A percentile compares a stretch with the other conserved stretches of the same genome.
phyloP scores from a whole-genome alignment of 2,329 filamentous ascomycete genomes.

The Mycocentrospora acerina region DNA sequence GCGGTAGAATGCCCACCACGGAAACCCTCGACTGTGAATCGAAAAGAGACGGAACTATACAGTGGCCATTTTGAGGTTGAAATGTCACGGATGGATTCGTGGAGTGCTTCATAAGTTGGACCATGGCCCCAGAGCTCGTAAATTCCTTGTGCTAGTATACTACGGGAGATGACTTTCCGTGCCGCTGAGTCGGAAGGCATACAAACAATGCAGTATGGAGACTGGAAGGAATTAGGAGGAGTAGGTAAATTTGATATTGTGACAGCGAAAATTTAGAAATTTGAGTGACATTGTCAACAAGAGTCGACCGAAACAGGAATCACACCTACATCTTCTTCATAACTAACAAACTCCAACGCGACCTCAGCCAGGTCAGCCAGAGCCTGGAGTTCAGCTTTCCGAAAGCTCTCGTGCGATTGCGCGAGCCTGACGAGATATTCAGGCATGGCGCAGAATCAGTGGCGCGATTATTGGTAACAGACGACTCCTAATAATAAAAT shows the following conservation, averaged over 20 bases:
- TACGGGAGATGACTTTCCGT: slow-evolving; percentile 67
- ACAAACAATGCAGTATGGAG: slow-evolving; percentile 79
- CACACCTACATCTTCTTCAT: slow-evolving; percentile 68
- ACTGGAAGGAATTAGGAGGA: slow-evolving; percentile 52
- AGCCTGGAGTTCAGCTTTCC: slow-evolving; percentile 78
- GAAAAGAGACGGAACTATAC: slow-evolving; percentile 71
- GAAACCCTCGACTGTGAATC: slow-evolving; percentile 82
- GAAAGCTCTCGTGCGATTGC: slow-evolving; percentile 89
- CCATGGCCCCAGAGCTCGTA: slow-evolving; percentile 88
- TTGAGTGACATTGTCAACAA: not conserved
- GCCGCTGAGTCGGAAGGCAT: slow-evolving; percentile 67
- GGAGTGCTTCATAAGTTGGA: slow-evolving; percentile 65
- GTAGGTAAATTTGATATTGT: not conserved
- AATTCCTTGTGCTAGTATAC: slow-evolving; percentile 78
- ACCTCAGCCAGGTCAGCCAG: slow-evolving; percentile 70
- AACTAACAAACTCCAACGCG: slow-evolving; percentile 71
- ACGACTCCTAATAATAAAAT: not conserved
- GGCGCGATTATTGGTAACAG: not conserved
- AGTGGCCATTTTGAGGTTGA: slow-evolving; percentile 66
- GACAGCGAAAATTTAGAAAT: not conserved
- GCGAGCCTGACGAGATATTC: slow-evolving; percentile 88
- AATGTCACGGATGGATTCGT: slow-evolving; percentile 61
- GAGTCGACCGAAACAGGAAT: slow-evolving; percentile 9
- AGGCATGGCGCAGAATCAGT: slow-evolving; percentile 36
- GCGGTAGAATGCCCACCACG: slow-evolving; percentile 67